These are phyloP conservation scores for Aspergillus phoenicis DNA, from an alignment of 2,329 filamentous ascomycete species.

Conservation along the genomic window DNA sequence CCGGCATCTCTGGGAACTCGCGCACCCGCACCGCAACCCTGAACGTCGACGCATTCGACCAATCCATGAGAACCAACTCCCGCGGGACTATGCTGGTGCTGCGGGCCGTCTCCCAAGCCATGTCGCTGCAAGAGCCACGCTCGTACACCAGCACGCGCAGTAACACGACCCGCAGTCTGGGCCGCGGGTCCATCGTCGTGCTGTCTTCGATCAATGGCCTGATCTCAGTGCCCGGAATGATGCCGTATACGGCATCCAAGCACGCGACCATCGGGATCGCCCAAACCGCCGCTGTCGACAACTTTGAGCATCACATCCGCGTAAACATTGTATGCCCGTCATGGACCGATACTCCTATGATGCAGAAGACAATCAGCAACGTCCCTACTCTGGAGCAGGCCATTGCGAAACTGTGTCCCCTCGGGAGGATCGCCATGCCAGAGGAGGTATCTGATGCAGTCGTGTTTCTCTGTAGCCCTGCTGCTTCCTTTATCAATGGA, in stretches of 20 bases:
- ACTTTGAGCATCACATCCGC: constrained; percentile 42
- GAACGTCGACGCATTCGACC: constrained; percentile 59
- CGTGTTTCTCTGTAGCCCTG: constrained; percentile 7
- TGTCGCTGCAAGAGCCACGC: constrained; percentile 5
- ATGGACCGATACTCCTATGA: constrained; percentile 5
- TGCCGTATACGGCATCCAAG: constrained; percentile 60
- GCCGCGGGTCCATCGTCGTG: constrained; percentile 43
- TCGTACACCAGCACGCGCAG: neutral
- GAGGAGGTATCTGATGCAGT: constrained; percentile 11
- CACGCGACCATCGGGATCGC: constrained; percentile 61
- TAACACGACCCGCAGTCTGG: neutral
- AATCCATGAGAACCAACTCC: constrained; percentile 25
- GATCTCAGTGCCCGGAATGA: constrained; percentile 27
- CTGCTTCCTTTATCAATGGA: constrained; percentile 11
- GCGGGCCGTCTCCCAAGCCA: constrained; percentile 1
- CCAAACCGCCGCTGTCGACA: constrained; percentile 57
- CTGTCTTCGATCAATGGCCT: neutral
- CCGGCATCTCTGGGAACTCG: constrained; percentile 40
- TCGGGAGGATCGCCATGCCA: neutral
- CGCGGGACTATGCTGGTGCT: constrained; percentile 9
- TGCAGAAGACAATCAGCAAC: neutral
- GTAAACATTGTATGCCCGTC: constrained; percentile 33
- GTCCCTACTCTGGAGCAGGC: neutral
- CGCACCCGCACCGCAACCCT: constrained; percentile 52
- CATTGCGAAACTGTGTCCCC: neutral